Conservation (phyloP, 2,329 filamentous ascomycete genomes). For the Colletotrichum filicis region DNA sequence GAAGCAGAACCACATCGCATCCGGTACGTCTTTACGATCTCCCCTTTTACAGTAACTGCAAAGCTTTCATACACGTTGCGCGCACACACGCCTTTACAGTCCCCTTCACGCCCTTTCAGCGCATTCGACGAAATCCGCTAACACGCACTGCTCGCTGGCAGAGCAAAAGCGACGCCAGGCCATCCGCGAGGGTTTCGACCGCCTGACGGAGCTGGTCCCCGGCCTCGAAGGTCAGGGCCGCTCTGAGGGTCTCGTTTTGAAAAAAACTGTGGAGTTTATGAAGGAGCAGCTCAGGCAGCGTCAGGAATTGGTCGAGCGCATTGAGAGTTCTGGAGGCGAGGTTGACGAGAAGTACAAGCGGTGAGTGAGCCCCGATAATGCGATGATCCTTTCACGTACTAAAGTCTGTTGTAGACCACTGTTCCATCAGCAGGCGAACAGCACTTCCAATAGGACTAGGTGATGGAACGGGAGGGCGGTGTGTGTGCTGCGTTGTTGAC, state of each 20-base stretch:
- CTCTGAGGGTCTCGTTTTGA: slow-evolving; percentile 86
- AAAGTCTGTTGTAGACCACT: background rate
- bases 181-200: slow-evolving; percentile 86
- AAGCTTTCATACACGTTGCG: background rate
- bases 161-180: slow-evolving; percentile 64
- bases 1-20: slow-evolving; percentile 66
- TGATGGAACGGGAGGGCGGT: background rate
- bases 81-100: background rate
- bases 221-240: slow-evolving; percentile 85
- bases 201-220: slow-evolving; percentile 82
- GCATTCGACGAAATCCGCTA: slow-evolving; percentile 35
- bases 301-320: slow-evolving; percentile 64
- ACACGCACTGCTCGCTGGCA: slow-evolving; percentile 35
- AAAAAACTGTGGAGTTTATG: slow-evolving; percentile 75
- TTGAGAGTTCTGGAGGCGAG: slow-evolving; percentile 68
- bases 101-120: slow-evolving; percentile 16
- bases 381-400: background rate
- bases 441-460: slow-evolving; percentile 11
- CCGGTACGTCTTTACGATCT: slow-evolving; percentile 50
- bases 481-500: background rate
- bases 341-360: slow-evolving; percentile 61
- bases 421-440: slow-evolving; percentile 8
- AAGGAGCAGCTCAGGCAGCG: slow-evolving; percentile 69
- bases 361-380: slow-evolving; percentile 43
- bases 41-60: too few relatives aligned